Conservation (phyloP, 768 basidiomycete species). For the Mycena metata region DNA sequence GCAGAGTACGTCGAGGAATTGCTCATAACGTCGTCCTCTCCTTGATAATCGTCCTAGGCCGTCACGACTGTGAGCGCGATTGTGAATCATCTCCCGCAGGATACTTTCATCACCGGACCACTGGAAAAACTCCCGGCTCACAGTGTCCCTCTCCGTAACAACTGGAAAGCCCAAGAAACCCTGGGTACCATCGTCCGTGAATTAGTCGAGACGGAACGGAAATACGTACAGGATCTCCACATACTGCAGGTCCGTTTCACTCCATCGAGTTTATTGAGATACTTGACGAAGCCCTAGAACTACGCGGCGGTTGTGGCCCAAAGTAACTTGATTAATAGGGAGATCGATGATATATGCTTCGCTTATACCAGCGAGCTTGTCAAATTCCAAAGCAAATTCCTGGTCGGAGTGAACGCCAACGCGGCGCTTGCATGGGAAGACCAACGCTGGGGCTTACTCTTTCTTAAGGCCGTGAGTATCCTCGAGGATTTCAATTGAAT, state of each 20-base stretch:
- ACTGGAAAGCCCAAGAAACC: slow-evolving; percentile 63
- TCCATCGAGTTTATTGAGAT: slow-evolving; percentile 48
- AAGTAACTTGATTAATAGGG: not conserved
- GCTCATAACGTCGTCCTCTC: slow-evolving; percentile 6
- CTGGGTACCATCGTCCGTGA: slow-evolving; percentile 85
- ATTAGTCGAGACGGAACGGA: slow-evolving; percentile 93
- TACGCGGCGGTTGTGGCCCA: not conserved
- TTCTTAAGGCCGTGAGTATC: slow-evolving; percentile 82
- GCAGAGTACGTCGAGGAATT: slow-evolving; percentile 76
- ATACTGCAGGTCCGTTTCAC: slow-evolving; percentile 94
- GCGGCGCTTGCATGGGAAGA: slow-evolving; percentile 85
- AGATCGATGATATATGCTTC: slow-evolving; percentile 74
- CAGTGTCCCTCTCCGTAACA: slow-evolving; percentile 49
- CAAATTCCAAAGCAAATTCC: slow-evolving; percentile 94
- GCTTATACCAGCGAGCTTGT: slow-evolving; percentile 92
- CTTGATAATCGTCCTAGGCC: slow-evolving; percentile 63
- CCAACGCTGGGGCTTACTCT: slow-evolving; percentile 89
- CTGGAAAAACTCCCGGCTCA: too few species aligned
- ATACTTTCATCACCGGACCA: slow-evolving; percentile 59
- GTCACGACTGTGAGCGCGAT: slow-evolving; percentile 87
- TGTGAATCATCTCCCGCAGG: slow-evolving; percentile 78
- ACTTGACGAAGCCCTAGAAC: not conserved
- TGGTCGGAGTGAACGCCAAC: slow-evolving; percentile 87
- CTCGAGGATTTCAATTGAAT: slow-evolving; percentile 27
- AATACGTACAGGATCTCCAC: slow-evolving; percentile 94